These are phyloP conservation scores for Fusarium bactridioides DNA, from an alignment of 2,329 filamentous ascomycete genomes.

Conservation along the genomic window DNA sequence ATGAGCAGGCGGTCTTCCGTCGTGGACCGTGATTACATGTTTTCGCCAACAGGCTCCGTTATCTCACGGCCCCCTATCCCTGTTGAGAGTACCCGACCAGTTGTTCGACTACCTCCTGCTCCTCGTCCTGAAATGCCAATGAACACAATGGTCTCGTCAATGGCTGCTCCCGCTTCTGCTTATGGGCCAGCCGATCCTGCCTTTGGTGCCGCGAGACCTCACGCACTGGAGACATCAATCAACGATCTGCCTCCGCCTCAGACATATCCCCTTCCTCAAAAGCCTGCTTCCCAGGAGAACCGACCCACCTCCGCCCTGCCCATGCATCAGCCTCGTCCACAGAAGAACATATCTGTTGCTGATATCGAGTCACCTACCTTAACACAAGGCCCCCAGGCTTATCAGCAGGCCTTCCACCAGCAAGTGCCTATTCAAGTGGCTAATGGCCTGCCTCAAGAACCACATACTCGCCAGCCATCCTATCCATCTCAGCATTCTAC, in stretches of 20 bases:
- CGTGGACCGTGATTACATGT: constrained; percentile 72
- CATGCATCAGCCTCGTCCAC: constrained; percentile 94
- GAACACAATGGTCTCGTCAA: constrained; percentile 24
- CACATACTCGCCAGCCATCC: constrained; percentile 72
- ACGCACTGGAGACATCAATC: constrained; percentile 49
- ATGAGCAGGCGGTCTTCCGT: constrained; percentile 89
- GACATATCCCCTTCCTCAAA: constrained; percentile 65
- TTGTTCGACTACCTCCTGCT: constrained; percentile 83
- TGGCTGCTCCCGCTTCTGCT: not conserved
- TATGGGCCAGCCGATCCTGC: constrained; percentile 26
- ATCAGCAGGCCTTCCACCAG: constrained; percentile 92
- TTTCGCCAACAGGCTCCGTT: constrained; percentile 82
- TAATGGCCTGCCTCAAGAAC: constrained; percentile 63
- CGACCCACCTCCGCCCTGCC: constrained; percentile 60
- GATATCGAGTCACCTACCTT: constrained; percentile 86
- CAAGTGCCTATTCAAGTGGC: constrained; percentile 83
- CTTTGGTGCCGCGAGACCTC: constrained; percentile 23
- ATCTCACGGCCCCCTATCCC: constrained; percentile 72
- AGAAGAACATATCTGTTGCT: constrained; percentile 92
- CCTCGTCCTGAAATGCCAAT: constrained; percentile 45
- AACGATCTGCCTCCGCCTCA: constrained; percentile 66
- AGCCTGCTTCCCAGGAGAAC: constrained; percentile 65
- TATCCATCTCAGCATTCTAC: constrained; percentile 75
- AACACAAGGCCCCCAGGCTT: constrained; percentile 70
- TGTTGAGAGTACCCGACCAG: constrained; percentile 70